Evolutionary conservation across 768 basidiomycete genomes (phyloP).

Genomic region (Boletus insuetus): DNA sequence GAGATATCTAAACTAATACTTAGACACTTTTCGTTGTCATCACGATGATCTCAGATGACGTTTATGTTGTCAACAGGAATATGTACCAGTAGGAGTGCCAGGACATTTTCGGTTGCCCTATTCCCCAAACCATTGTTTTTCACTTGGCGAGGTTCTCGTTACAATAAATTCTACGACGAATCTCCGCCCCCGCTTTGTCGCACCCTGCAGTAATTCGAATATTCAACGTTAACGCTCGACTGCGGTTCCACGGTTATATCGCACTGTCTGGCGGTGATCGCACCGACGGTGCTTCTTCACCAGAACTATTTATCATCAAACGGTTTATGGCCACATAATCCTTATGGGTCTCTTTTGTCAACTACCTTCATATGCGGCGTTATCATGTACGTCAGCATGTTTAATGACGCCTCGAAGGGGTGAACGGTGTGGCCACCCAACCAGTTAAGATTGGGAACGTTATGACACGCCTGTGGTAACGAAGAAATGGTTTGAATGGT

Average conservation of each 20-base stretch:
- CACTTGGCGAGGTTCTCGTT: background rate
- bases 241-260: slow-evolving; percentile 19
- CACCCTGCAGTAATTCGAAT: too few species aligned
- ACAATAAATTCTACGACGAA: too few species aligned
- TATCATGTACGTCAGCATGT: background rate
- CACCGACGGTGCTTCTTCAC: background rate
- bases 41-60: slow-evolving; percentile 1
- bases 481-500: too few species aligned
- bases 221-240: background rate
- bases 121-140: background rate
- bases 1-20: slow-evolving; percentile 5
- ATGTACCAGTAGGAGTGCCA: slow-evolving; percentile 4
- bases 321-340: too few species aligned
- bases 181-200: background rate
- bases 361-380: background rate
- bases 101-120: slow-evolving; percentile 8
- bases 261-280: slow-evolving; percentile 1
- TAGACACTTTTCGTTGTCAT: background rate
- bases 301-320: background rate
- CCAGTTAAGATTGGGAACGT: too few species aligned
- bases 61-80: slow-evolving; percentile 5
- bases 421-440: too few species aligned
- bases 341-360: too few species aligned
- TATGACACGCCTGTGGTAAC: too few species aligned
- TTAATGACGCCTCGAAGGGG: too few species aligned